Conservation (phyloP, 345 rosid genomes). For the Gossypium sturtianum region DNA sequence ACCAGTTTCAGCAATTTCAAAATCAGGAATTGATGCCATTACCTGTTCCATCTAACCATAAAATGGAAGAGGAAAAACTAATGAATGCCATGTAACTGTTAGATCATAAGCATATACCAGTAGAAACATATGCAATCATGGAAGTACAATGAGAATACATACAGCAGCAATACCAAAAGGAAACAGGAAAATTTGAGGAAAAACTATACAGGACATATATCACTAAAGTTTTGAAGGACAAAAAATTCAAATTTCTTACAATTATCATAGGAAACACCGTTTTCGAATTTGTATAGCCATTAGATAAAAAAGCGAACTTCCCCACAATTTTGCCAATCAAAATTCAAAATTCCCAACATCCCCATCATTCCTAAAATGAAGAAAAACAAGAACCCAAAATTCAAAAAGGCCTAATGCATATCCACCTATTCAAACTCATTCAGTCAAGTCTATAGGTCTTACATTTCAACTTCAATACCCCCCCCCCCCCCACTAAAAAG, state of each 20-base stretch:
- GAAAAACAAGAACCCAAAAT: slow-evolving; percentile 3
- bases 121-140: not conserved
- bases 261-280: not conserved
- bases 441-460: not conserved
- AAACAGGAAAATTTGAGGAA: not conserved
- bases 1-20: slow-evolving; percentile 16
- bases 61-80: not conserved
- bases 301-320: not conserved
- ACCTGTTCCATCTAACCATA: slow-evolving; percentile 24
- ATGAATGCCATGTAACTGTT: not conserved
- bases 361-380: not conserved
- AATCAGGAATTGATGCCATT: slow-evolving; percentile 25
- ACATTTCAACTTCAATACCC: not conserved
- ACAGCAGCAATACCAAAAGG: not conserved
- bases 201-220: not conserved
- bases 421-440: not conserved
- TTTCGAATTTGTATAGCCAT: not conserved
- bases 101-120: not conserved
- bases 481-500: not conserved
- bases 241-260: not conserved
- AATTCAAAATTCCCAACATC: not conserved
- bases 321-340: not conserved
- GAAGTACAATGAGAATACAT: not conserved
- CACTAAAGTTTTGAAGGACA: slow-evolving; percentile 1
- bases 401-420: slow-evolving; percentile 1